phyloP scores from a whole-genome alignment of 345 rosid genomes.

The Aquilaria sinensis region DNA sequence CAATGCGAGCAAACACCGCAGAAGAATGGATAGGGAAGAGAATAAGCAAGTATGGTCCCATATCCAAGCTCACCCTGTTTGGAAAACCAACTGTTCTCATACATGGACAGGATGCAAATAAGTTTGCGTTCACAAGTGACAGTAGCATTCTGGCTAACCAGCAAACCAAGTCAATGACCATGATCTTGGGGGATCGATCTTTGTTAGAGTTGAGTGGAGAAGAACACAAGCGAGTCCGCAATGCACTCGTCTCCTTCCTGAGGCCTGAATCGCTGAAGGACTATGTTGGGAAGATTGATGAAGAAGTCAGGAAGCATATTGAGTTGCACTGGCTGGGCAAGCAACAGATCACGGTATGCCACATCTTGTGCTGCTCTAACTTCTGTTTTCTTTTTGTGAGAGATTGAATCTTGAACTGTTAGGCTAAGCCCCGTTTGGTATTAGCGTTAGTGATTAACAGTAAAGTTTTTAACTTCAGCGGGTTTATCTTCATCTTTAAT shows the following conservation, averaged over 20 bases:
- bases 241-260: constrained; percentile 35
- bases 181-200: constrained; percentile 30
- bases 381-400: neutral
- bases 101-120: constrained; percentile 42
- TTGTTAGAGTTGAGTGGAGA: constrained; percentile 29
- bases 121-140: constrained; percentile 33
- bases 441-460: no score
- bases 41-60: constrained; percentile 33
- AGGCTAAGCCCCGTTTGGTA: no score
- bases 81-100: constrained; percentile 43
- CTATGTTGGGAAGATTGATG: constrained; percentile 44
- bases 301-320: constrained; percentile 40
- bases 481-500: no score
- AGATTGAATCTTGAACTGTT: no score
- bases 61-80: constrained; percentile 43
- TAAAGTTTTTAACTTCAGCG: no score
- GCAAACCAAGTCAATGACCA: constrained; percentile 24
- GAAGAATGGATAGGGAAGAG: constrained; percentile 35
- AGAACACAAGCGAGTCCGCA: constrained; percentile 44
- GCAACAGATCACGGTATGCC: constrained; percentile 29
- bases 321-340: constrained; percentile 37
- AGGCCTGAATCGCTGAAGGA: constrained; percentile 54
- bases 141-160: constrained; percentile 19
- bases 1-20: constrained; percentile 40
- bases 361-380: no score